Conservation (phyloP, 441 rosid species). For the Gossypium laxum region DNA sequence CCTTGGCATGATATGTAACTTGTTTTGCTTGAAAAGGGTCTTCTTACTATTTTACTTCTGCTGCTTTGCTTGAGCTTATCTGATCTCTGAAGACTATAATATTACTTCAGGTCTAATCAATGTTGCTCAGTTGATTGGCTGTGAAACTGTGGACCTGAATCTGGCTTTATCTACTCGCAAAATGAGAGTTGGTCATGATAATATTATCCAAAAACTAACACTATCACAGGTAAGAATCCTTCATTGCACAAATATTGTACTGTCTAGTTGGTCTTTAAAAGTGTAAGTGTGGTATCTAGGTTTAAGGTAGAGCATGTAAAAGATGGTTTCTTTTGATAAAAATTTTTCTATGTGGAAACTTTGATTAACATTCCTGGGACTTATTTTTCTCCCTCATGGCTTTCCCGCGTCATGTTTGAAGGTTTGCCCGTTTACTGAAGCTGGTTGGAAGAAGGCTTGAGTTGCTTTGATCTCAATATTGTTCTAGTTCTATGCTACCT, state of each 20-base stretch:
- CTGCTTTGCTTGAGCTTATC: neutral
- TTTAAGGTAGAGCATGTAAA: neutral
- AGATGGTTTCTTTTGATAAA: neutral
- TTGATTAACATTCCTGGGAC: neutral
- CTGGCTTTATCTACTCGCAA: slow-evolving; percentile 79
- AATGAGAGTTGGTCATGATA: slow-evolving; percentile 93
- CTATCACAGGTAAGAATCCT: slow-evolving; percentile 60
- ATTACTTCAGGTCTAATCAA: slow-evolving; percentile 50
- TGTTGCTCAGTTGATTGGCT: slow-evolving; percentile 82
- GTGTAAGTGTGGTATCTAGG: neutral
- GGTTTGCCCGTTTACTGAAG: neutral
- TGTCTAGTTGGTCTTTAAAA: neutral
- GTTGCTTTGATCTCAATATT: neutral
- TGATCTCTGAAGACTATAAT: slow-evolving; percentile 9
- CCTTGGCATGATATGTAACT: neutral
- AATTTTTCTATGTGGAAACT: neutral
- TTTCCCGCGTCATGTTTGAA: neutral
- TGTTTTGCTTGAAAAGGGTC: neutral
- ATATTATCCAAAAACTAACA: slow-evolving; percentile 74
- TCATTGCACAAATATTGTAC: neutral
- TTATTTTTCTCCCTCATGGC: neutral
- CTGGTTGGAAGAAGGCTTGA: slow-evolving; percentile 1
- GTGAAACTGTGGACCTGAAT: slow-evolving; percentile 52
- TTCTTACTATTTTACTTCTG: neutral
- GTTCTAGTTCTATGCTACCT: neutral